Conservation (phyloP, 2,329 filamentous ascomycete species). For the Penicillium sp. region DNA sequence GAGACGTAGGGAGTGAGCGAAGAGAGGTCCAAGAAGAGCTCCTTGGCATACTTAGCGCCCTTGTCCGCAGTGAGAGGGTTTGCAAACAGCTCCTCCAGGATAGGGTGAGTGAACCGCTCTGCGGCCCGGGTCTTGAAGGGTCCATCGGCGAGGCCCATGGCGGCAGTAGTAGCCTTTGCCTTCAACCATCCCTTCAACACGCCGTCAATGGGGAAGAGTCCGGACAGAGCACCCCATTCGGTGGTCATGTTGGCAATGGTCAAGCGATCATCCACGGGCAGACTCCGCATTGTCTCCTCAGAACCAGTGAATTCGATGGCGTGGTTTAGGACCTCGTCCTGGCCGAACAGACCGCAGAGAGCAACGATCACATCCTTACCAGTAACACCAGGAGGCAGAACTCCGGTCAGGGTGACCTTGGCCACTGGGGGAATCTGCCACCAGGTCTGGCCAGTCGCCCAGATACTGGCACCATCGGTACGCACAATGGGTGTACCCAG, state of each 20-base stretch:
- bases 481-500: slow-evolving; percentile 78
- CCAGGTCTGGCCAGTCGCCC: slow-evolving; percentile 79
- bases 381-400: slow-evolving; percentile 72
- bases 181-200: slow-evolving; percentile 69
- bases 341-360: slow-evolving; percentile 78
- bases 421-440: slow-evolving; percentile 83
- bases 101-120: slow-evolving; percentile 65
- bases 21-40: slow-evolving; percentile 74
- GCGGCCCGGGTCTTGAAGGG: slow-evolving; percentile 47
- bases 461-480: slow-evolving; percentile 82
- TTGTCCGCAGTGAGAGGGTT: slow-evolving; percentile 67
- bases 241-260: slow-evolving; percentile 72
- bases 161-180: slow-evolving; percentile 67
- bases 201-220: slow-evolving; percentile 75
- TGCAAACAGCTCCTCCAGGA: slow-evolving; percentile 66
- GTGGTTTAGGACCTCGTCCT: slow-evolving; percentile 86
- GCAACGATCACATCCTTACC: slow-evolving; percentile 94
- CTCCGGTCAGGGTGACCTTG: slow-evolving; percentile 70
- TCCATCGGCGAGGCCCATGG: slow-evolving; percentile 53
- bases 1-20: slow-evolving; percentile 79
- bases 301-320: slow-evolving; percentile 81
- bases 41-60: slow-evolving; percentile 76
- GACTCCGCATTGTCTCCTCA: slow-evolving; percentile 67
- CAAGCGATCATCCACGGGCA: slow-evolving; percentile 68
- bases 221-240: slow-evolving; percentile 71